Percentiles rank a stretch among this genome's conserved stretches.
phyloP scores from a whole-genome alignment of 345 rosid genomes.

The Clarkia xantiana region DNA sequence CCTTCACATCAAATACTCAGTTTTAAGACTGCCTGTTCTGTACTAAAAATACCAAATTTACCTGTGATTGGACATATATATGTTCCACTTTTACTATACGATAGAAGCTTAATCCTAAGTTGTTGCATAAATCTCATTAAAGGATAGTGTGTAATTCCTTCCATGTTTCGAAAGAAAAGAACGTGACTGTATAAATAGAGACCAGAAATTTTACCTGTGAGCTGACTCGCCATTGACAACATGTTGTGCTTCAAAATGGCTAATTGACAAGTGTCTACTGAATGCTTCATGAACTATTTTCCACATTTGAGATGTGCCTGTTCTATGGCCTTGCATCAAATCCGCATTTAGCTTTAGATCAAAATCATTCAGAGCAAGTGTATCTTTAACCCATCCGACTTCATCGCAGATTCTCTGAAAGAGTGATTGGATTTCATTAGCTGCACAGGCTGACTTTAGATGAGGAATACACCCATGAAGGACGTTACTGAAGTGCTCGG shows the following conservation, averaged over 20 bases:
- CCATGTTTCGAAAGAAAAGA: too few relatives aligned
- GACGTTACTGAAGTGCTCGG: too few relatives aligned
- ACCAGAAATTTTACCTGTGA: neutral
- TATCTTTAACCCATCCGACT: neutral
- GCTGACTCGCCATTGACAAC: neutral
- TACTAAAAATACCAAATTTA: too few relatives aligned
- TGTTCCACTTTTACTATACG: too few relatives aligned
- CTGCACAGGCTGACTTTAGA: neutral
- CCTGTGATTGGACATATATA: too few relatives aligned
- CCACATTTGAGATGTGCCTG: neutral
- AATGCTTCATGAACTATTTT: neutral
- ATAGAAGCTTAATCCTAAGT: too few relatives aligned
- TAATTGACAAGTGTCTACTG: neutral
- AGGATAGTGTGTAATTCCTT: too few relatives aligned
- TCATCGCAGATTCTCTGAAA: neutral
- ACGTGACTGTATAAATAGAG: too few relatives aligned
- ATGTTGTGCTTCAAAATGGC: too few relatives aligned
- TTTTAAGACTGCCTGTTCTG: too few relatives aligned
- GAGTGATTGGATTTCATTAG: neutral
- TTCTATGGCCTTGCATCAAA: neutral
- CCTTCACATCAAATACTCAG: too few relatives aligned
- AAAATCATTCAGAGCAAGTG: neutral
- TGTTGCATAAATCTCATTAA: too few relatives aligned
- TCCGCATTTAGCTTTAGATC: conserved; percentile 1
- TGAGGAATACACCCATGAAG: neutral